phyloP scores from a whole-genome alignment of 2,329 filamentous ascomycete species.

The Ramularia collo-cygni region DNA sequence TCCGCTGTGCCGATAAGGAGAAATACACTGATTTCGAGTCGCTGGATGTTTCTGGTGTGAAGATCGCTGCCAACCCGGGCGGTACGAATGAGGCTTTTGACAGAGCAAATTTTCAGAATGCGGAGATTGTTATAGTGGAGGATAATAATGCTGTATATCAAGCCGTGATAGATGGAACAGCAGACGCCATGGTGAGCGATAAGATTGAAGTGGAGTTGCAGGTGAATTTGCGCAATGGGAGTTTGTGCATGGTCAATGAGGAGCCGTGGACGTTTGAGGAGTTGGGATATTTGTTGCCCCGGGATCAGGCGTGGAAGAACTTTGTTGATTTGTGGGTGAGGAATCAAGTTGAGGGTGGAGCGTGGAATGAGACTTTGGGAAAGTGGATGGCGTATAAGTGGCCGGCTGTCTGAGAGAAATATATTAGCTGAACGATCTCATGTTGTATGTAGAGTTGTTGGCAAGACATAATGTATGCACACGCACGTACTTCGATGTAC shows the following conservation, averaged over 20 bases:
- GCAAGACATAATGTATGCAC: no score
- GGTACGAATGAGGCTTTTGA: conserved; percentile 5
- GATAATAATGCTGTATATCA: conserved; percentile 7
- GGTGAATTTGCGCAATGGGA: conserved; percentile 4
- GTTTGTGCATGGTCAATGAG: conserved; percentile 4
- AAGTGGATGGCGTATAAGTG: not conserved
- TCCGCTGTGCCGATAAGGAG: not conserved
- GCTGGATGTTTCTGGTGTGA: not conserved
- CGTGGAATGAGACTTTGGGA: conserved; percentile 1
- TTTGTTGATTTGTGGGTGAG: conserved; percentile 4
- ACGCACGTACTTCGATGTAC: no score
- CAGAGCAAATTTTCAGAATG: conserved; percentile 1
- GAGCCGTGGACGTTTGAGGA: conserved; percentile 7
- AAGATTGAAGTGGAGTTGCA: conserved; percentile 5
- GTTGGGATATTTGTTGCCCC: conserved; percentile 3
- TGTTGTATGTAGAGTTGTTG: no score
- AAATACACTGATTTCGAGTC: conserved; percentile 1
- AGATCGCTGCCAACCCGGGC: conserved; percentile 3
- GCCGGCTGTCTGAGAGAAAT: not conserved
- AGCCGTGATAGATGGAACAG: conserved; percentile 1
- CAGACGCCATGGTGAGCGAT: conserved; percentile 5
- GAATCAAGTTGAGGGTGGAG: not conserved
- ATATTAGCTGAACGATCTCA: no score
- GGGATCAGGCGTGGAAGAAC: conserved; percentile 3
- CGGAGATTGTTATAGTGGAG: conserved; percentile 3